Percentiles rank a stretch among this genome's conserved stretches.
Conservation (phyloP, 768 basidiomycete species). For the Hygrophorus russula region DNA sequence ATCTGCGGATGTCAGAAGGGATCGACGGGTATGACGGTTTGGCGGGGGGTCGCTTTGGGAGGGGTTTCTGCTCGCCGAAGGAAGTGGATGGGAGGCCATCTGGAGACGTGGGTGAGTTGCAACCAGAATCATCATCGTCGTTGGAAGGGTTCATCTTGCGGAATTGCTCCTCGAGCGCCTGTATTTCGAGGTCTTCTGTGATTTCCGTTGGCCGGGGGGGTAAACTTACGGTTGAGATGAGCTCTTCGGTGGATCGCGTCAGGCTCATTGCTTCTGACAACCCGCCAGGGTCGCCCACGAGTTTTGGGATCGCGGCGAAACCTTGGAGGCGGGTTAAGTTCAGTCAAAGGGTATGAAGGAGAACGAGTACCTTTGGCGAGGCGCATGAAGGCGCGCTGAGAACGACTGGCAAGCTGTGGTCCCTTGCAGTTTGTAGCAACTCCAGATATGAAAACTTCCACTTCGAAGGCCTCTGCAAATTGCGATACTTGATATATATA, state of each 20-base stretch:
- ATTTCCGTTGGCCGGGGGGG: slow-evolving; percentile 53
- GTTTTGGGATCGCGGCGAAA: slow-evolving; percentile 64
- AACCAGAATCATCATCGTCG: slow-evolving; percentile 5
- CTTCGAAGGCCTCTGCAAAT: slow-evolving; percentile 47
- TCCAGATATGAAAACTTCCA: slow-evolving; percentile 70
- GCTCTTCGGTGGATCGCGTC: slow-evolving; percentile 36
- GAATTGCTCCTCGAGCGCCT: slow-evolving; percentile 45
- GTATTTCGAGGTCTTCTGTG: slow-evolving; percentile 44
- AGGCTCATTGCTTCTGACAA: slow-evolving; percentile 19
- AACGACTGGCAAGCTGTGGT: slow-evolving; percentile 52
- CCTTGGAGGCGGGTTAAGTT: slow-evolving; percentile 25
- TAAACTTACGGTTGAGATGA: slow-evolving; percentile 32
- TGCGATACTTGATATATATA: too few relatives aligned
- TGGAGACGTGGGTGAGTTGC: not conserved
- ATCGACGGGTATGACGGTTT: slow-evolving; percentile 7
- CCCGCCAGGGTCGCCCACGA: slow-evolving; percentile 20
- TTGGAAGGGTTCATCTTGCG: slow-evolving; percentile 17
- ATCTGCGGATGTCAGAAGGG: slow-evolving; percentile 28
- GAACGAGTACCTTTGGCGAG: slow-evolving; percentile 56
- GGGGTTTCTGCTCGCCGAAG: not conserved
- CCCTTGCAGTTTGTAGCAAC: slow-evolving; percentile 54
- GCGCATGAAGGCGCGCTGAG: slow-evolving; percentile 65
- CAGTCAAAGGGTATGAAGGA: not conserved
- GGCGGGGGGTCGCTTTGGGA: not conserved
- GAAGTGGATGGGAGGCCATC: not conserved